Evolutionary conservation across 2,329 filamentous ascomycete genomes (phyloP), one percentile per base, ranked within the genome.

Genomic region (Cytospora mali): DNA sequence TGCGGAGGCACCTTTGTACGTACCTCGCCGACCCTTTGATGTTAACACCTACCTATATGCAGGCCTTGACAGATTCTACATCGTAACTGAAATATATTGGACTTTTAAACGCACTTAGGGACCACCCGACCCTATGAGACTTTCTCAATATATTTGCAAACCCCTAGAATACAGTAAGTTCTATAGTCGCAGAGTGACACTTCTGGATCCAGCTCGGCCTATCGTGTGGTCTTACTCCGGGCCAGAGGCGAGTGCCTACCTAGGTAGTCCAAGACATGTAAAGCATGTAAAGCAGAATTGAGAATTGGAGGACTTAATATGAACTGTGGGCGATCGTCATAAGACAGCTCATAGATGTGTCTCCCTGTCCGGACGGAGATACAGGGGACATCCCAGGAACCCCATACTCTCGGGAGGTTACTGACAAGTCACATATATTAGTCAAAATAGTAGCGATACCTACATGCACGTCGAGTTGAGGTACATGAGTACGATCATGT

Each of bases 341-440:
- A 35, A 16, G 2, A 2, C 13, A 35, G 13, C 5, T 2, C 10
- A 35, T 35, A 35, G 39, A 7, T 18, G n/a, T 10, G 9, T 42
- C 18, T 42, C 18, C 39, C 39, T n/a, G 16, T 18, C 16, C 16
- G n/a, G 14, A 29, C n/a, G 14, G 10, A 18, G 27, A 35, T 21
- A 23, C 56, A 53, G 48, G 57, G 57, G 18, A 18, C 27, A 48
- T 51, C 57, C 57, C 46, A 39, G 27, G 11, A 9, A n/a, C n/a
- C 28, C 57, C 27, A 48, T 54, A 27, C 14, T 48, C 27, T 48
- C 50, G 57, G 57, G 50, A 60, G 57, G 54, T 60, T 35, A 35
- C n/a, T 48, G 57, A 29, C 57, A 54, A 35, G 27, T 21, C 50
- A 53, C 13, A 59, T 53, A 31, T 21, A 46, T 27, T 54, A 25